phyloP scores from a whole-genome alignment of 2,329 filamentous ascomycete genomes.

The Aureobasidium sp. region DNA sequence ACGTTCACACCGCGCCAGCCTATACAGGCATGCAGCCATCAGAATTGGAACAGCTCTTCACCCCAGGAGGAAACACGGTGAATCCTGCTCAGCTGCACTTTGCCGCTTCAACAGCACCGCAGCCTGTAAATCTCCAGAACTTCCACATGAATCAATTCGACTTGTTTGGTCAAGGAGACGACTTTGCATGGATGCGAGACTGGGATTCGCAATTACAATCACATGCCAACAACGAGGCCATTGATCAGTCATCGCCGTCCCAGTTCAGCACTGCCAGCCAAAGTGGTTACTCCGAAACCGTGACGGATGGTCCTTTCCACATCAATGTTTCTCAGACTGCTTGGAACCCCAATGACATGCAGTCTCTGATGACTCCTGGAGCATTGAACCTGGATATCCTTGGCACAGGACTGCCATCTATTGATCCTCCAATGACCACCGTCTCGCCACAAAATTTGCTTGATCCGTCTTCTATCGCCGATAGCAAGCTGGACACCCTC shows the following conservation, averaged over 20 bases:
- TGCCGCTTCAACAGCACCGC: slow-evolving; percentile 53
- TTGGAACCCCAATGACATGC: slow-evolving; percentile 63
- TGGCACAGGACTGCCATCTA: slow-evolving; percentile 65
- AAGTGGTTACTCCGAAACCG: slow-evolving; percentile 81
- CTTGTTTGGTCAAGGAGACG: slow-evolving; percentile 48
- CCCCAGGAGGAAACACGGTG: slow-evolving; percentile 49
- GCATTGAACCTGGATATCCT: slow-evolving; percentile 69
- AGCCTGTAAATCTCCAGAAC: slow-evolving; percentile 19
- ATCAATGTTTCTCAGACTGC: slow-evolving; percentile 21
- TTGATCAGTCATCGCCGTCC: slow-evolving; percentile 91
- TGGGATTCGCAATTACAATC: slow-evolving; percentile 65
- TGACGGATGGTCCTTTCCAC: slow-evolving; percentile 61
- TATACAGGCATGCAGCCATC: slow-evolving; percentile 61
- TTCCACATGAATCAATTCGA: slow-evolving; percentile 47
- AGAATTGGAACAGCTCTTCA: slow-evolving; percentile 65
- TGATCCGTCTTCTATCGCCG: slow-evolving; percentile 55
- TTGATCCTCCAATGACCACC: slow-evolving; percentile 61
- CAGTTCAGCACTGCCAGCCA: slow-evolving; percentile 93
- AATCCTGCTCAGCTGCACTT: slow-evolving; percentile 70
- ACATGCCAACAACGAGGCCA: slow-evolving; percentile 64
- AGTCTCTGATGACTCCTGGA: slow-evolving; percentile 56
- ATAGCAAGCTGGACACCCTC: slow-evolving; percentile 72
- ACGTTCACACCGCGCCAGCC: slow-evolving; percentile 71
- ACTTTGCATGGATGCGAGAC: slow-evolving; percentile 78
- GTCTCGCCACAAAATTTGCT: slow-evolving; percentile 69